Percentiles rank a stretch among this genome's conserved stretches.
These are phyloP conservation scores for Melampsora americana DNA, from an alignment of 1,284 basidiomycete genomes.

Conservation along the genomic window DNA sequence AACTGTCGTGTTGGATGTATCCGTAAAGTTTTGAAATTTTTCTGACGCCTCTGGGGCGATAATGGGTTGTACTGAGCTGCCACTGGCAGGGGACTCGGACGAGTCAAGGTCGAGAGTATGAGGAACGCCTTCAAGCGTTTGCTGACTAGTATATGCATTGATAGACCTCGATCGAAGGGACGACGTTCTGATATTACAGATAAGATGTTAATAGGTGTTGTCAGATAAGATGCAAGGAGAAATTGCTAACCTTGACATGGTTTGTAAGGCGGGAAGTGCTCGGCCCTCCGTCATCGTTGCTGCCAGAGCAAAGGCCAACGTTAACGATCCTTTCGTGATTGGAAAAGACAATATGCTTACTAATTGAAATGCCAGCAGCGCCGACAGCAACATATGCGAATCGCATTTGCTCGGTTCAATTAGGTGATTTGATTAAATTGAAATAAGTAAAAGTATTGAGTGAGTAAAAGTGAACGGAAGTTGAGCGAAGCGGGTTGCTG, in stretches of 20 bases:
- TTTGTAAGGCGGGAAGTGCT: not conserved
- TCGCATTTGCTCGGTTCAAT: not conserved
- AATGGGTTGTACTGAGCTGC: not conserved
- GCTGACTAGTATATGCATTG: not conserved
- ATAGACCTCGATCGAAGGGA: conserved; percentile 1
- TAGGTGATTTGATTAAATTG: too few relatives aligned
- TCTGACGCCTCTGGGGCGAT: too few relatives aligned
- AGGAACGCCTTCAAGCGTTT: not conserved
- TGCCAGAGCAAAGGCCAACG: not conserved
- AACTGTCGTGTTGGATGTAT: too few relatives aligned
- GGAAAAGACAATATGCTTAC: not conserved
- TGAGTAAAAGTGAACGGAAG: too few relatives aligned
- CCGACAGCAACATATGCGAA: conserved; percentile 1
- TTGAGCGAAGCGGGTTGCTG: too few relatives aligned
- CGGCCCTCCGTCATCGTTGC: conserved; percentile 1
- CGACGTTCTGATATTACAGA: not conserved
- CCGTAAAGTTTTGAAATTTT: too few relatives aligned
- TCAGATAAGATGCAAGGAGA: too few relatives aligned
- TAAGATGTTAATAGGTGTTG: too few relatives aligned
- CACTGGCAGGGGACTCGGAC: not conserved
- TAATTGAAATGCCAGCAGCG: not conserved
- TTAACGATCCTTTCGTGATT: too few relatives aligned
- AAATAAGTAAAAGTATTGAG: too few relatives aligned
- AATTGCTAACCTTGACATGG: not conserved
- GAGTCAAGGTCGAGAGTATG: not conserved